Conservation (phyloP, 192 early-diverging fungal genomes). For the Entomortierella beljakovae region DNA sequence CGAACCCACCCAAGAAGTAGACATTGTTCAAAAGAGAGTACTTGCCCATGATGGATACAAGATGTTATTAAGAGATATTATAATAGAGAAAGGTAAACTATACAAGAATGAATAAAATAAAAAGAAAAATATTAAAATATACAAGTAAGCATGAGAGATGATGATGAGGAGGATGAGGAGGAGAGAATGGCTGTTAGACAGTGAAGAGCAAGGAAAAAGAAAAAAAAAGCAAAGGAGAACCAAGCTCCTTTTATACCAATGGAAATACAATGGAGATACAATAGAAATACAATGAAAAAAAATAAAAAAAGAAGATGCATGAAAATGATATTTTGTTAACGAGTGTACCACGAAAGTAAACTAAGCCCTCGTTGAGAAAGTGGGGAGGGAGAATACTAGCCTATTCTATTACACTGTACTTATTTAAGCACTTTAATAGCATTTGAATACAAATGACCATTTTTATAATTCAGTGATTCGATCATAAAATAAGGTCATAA, state of each 20-base stretch:
- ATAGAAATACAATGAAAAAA: not conserved
- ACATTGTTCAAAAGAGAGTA: constrained; percentile 49
- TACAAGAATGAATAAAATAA: constrained; percentile 10
- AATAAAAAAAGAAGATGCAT: too few species aligned
- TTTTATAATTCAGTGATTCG: too few species aligned
- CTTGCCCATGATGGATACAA: constrained; percentile 4
- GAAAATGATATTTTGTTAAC: too few species aligned
- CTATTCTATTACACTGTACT: too few species aligned
- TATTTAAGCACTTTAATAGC: too few species aligned
- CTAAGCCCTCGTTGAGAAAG: too few species aligned
- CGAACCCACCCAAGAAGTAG: constrained; percentile 59
- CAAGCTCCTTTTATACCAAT: constrained; percentile 15
- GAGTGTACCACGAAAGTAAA: too few species aligned
- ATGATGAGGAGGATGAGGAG: not conserved
- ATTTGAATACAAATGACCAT: too few species aligned
- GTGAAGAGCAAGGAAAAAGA: constrained; percentile 17
- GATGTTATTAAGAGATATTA: not conserved
- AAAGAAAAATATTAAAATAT: not conserved
- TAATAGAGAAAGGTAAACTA: constrained; percentile 6
- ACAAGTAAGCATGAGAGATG: not conserved
- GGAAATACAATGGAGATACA: not conserved
- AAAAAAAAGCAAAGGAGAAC: not conserved
- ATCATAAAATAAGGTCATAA: too few species aligned
- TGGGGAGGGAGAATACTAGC: too few species aligned
- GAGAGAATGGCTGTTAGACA: constrained; percentile 20